Evolutionary conservation across 2,329 filamentous ascomycete genomes (phyloP), one percentile per base, ranked within the genome.

Genomic region (Penicillium sp.): DNA sequence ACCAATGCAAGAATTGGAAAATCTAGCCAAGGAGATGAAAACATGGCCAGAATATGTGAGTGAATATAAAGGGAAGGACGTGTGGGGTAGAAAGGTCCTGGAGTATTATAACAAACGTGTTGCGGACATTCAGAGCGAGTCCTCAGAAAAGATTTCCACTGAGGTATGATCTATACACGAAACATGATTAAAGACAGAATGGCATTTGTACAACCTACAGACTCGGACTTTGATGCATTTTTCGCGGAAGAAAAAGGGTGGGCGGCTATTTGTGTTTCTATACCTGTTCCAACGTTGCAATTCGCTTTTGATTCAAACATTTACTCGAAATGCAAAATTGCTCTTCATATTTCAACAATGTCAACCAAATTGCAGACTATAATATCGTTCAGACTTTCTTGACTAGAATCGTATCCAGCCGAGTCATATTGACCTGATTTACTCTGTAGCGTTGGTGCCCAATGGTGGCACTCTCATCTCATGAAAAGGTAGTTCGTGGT

Each of bases 21-120:
- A 76, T 43, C 65, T 81, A 24, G 75, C 70, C 7, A 76, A 67
- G n/a, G 77, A 79, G 54, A 73, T 80, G 50, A 67, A 68, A 39
- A 79, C 73, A 24, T 80, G 78, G 79, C 77, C 78, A 7, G 73
- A 76, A 4, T 74, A 76, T 43, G 75, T 79, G 56, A 72, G 71
- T 16, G 67, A 69, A 44, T 81, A 81, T 56, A 81, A 81, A 55
- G 79, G 79, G 4, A 69, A 71, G 37, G 69, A 72, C 26, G 67
- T 77, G 33, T 81, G 79, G 79, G 79, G 75, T 8, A 63, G 62
- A 3, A 73, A 67, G 19, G 72, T 75, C 4, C 52, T 77, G 56
- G 72, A 74, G 31, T 76, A 69, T 51, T 75, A 74, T 58, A 65
- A 69, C 39, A 65, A 63, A 55, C 69, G 63, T 44, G 55, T 57